Base-by-base conservation (phyloP, 208 protist species). In the Crithidia bombi region DNA sequence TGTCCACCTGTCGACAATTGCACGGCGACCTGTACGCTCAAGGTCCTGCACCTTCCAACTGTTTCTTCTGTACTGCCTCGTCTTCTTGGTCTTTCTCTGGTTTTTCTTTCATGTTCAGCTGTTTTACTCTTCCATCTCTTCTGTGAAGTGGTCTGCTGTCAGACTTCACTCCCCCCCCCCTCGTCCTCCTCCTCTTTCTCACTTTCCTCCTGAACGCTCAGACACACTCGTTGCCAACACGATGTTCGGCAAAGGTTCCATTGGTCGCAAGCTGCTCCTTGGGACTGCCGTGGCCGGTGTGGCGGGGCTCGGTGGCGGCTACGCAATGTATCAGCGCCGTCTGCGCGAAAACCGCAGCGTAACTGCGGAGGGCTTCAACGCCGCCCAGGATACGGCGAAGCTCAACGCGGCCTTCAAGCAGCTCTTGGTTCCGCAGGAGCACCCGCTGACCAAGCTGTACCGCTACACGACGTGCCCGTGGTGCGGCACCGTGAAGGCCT, bases 401-500 rank as follows among this genome's bases (percentile, higher is more conserved):
- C 68, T 96, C 14, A 49, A 65, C 14, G 82, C 61, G 38, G 86
- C 86, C 5, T 74, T 91, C 58, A 72, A 76, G 52, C 72, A 84
- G 56, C 66, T 94, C 2, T 69, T 49, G 21, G 73, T 89, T 70
- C 7, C 62, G 12, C 78, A 75, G 43, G 77, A 86, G 25, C 65
- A 69, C 55, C 78, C 79, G 14, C 73, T 81, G 23, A 75, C 73
- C 5, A 78, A 86, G 58, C 55, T 97, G 15, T 97, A 83, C 75
- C 85, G 90, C 38, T 97, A 97, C 75, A 91, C 90, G 12, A 95
- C 92, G 2, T 97, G 92, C 77, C 92, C 92, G n/a, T 97, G 89
- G 78, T 97, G 90, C 54, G 89, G 87, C 44, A 96, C 88, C 2
- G 85, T 92, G 30, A 94, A 95, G 79, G 88, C 89, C 17, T 91